phyloP scores from a whole-genome alignment of 257 asterid genomes.

The Cruciata laevipes region DNA sequence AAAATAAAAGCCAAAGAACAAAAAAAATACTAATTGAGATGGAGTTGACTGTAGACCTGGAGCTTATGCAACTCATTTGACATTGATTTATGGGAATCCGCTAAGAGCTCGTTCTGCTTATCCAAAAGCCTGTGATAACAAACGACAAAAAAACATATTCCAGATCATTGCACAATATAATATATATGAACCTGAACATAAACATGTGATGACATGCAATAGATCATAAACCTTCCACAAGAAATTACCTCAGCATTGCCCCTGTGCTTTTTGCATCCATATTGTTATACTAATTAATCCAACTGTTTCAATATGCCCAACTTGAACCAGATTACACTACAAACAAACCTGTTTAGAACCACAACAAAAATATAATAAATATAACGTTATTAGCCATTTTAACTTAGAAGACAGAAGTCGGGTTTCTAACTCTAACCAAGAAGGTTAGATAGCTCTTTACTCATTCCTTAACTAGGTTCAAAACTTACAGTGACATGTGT shows the following conservation, averaged over 20 bases:
- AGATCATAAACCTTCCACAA: neutral
- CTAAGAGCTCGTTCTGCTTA: conserved; percentile 62
- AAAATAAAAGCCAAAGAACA: neutral
- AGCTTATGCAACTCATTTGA: conserved; percentile 71
- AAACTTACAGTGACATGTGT: neutral
- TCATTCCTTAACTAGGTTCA: neutral
- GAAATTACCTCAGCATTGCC: conserved; percentile 36
- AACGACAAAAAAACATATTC: neutral
- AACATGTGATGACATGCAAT: neutral
- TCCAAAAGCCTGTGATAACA: conserved; percentile 63
- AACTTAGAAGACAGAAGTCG: neutral
- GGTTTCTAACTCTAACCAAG: neutral
- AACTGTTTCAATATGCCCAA: neutral
- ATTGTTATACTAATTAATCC: neutral
- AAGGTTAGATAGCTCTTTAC: neutral
- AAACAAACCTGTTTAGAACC: neutral
- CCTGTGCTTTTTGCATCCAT: conserved; percentile 63
- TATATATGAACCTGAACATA: neutral
- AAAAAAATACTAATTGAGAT: neutral
- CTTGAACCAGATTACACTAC: neutral
- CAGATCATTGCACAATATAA: too few species aligned
- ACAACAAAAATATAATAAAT: neutral
- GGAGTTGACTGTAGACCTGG: conserved; percentile 36
- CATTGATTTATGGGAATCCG: conserved; percentile 57
- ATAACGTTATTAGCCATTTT: neutral